Evolutionary conservation across 331 rosid species (phyloP), one percentile per base, ranked within the genome.

Genomic region (Cydonia oblonga): DNA sequence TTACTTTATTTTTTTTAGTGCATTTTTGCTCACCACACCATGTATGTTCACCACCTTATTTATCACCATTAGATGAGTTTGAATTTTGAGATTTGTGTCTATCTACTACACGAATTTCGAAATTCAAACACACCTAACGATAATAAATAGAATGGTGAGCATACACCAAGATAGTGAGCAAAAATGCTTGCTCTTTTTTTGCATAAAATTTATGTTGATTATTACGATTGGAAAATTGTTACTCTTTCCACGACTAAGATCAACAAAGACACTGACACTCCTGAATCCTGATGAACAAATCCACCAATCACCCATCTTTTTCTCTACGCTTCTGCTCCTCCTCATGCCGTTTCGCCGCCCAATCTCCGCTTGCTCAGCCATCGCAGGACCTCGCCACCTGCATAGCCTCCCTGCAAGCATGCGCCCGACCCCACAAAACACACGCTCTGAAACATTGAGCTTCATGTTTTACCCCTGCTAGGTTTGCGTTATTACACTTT

Each of bases 381-480:
- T 71, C 65, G 3, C 35, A 75, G 46, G 80, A 86, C 81, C 66
- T 78, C 42, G 54, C 63, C 58, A 56, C 84, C n/a, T 93, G 84
- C 80, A 81, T 90, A 66, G 53, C 87, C 32, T 82, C 81, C 13
- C 86, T 90, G 61, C 95, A 91, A 70, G 63, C 82, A 72, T 82
- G 89, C 75, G 97, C 98, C 67, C 82, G 74, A 77, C 72, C 23
- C 69, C 42, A 79, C 60, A 81, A 68, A 35, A 35, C 12, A 35
- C 42, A 35, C 33, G 1, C 42, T 0, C 13, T 35, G 42, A 35
- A 35, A 35, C 13, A 35, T 12, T 79, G 87, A 0, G 86, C 9
- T 85, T 84, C 76, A 83, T 82, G 49, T 42, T 89, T 35, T 35
- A 9, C 87, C 56, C 90, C 95, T 3, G 10, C 38, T 0, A 32